phyloP scores from a whole-genome alignment of 1,284 basidiomycete species.

The Athelia psychrophila region DNA sequence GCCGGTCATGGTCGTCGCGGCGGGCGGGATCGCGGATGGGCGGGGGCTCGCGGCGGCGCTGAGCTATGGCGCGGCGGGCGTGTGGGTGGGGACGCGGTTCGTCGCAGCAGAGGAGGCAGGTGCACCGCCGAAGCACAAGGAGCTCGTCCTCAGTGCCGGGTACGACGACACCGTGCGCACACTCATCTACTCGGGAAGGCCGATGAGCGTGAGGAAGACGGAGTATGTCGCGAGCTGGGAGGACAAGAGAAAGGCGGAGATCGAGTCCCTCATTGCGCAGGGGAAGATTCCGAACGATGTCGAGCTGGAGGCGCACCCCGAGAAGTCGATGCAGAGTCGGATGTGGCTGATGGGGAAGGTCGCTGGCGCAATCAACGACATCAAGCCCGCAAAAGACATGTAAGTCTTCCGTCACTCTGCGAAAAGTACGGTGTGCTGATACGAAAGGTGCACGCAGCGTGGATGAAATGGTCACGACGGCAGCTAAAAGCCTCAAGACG shows the following conservation, averaged over 20 bases:
- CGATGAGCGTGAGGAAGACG: slow-evolving; percentile 78
- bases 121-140: slow-evolving; percentile 80
- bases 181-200: slow-evolving; percentile 80
- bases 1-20: slow-evolving; percentile 75
- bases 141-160: slow-evolving; percentile 61
- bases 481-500: slow-evolving; percentile 41
- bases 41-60: slow-evolving; percentile 79
- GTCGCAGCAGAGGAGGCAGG: slow-evolving; percentile 83
- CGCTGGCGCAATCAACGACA: slow-evolving; percentile 74
- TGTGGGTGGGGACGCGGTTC: slow-evolving; percentile 92
- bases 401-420: slow-evolving; percentile 28
- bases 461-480: slow-evolving; percentile 66
- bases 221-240: slow-evolving; percentile 75
- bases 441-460: slow-evolving; percentile 41
- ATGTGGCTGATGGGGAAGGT: slow-evolving; percentile 89
- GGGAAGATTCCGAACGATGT: slow-evolving; percentile 78
- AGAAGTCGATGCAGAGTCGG: slow-evolving; percentile 59
- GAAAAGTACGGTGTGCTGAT: too few species aligned
- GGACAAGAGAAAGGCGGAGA: slow-evolving; percentile 53
- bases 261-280: slow-evolving; percentile 54
- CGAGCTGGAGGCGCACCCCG: slow-evolving; percentile 68
- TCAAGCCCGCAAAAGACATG: slow-evolving; percentile 83
- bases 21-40: slow-evolving; percentile 83
- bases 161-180: slow-evolving; percentile 73
- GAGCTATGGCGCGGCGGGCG: slow-evolving; percentile 77